Conservation (phyloP, 331 rosid species). For the Quercus lobata region DNA sequence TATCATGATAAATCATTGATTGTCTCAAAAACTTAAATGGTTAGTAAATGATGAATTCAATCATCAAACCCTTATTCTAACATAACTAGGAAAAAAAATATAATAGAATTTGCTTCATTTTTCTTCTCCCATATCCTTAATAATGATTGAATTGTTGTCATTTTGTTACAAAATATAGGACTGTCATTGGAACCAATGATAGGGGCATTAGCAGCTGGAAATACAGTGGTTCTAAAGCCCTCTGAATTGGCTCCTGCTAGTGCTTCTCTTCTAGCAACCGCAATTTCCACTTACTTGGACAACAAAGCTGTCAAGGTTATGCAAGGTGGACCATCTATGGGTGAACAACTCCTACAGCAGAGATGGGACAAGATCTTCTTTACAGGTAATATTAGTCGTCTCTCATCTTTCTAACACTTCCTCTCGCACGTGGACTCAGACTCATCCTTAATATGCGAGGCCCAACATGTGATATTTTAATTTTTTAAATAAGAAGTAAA, state of each 20-base stretch:
- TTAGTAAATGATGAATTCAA: too few relatives aligned
- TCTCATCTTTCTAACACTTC: background rate
- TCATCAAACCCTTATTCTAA: too few relatives aligned
- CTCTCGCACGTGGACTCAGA: too few relatives aligned
- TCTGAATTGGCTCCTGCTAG: conserved; percentile 60
- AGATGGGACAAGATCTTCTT: conserved; percentile 76
- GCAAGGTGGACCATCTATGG: conserved; percentile 54
- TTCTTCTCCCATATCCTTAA: background rate
- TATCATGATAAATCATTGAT: too few relatives aligned
- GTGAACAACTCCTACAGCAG: conserved; percentile 38
- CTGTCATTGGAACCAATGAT: conserved; percentile 72
- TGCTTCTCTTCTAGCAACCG: conserved; percentile 43
- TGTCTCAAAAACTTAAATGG: too few relatives aligned
- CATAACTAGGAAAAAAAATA: background rate
- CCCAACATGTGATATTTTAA: too few relatives aligned
- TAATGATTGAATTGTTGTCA: background rate
- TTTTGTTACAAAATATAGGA: conserved; percentile 30
- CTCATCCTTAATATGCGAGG: too few relatives aligned
- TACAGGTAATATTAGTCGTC: conserved; percentile 36
- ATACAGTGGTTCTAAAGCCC: conserved; percentile 52
- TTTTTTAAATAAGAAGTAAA: too few relatives aligned
- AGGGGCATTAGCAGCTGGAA: conserved; percentile 83
- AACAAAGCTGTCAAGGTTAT: conserved; percentile 43
- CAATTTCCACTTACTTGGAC: conserved; percentile 44
- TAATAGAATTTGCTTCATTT: background rate